Percentiles rank a stretch among this genome's conserved stretches.
Evolutionary conservation across 2,329 filamentous ascomycete genomes (phyloP).

Genomic region (Capronia americana): DNA sequence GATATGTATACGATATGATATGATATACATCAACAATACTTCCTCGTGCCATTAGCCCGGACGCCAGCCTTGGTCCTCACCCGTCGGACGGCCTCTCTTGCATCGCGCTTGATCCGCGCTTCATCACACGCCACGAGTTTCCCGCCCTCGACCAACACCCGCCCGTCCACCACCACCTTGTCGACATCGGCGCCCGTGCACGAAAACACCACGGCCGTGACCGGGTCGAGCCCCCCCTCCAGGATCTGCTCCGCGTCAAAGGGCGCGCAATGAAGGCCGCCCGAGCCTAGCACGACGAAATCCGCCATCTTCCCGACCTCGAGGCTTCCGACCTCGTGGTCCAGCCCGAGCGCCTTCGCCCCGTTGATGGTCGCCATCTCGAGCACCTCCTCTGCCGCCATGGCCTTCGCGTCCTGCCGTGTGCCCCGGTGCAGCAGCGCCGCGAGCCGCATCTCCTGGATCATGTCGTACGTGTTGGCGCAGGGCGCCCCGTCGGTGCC

Average conservation of each 20-base stretch:
- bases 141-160: constrained; percentile 47
- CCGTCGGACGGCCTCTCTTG: constrained; percentile 40
- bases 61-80: constrained; percentile 17
- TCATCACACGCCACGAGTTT: constrained; percentile 51
- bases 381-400: constrained; percentile 56
- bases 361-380: constrained; percentile 58
- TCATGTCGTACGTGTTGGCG: constrained; percentile 59
- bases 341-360: constrained; percentile 52
- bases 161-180: constrained; percentile 53
- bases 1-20: too few species aligned
- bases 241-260: constrained; percentile 46
- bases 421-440: constrained; percentile 57
- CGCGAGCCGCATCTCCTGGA: constrained; percentile 61
- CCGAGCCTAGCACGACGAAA: constrained; percentile 46
- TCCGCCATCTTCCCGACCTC: constrained; percentile 53
- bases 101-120: constrained; percentile 48
- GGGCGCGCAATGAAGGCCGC: constrained; percentile 47
- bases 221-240: constrained; percentile 46
- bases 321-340: constrained; percentile 53
- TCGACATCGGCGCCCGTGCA: constrained; percentile 54
- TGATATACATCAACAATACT: constrained; percentile 14
- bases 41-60: constrained; percentile 4
- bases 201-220: constrained; percentile 53
- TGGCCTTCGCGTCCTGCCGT: constrained; percentile 50
- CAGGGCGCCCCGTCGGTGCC: constrained; percentile 63